Conservation (phyloP, 306 rosid species). For the Quercus agrifolia region DNA sequence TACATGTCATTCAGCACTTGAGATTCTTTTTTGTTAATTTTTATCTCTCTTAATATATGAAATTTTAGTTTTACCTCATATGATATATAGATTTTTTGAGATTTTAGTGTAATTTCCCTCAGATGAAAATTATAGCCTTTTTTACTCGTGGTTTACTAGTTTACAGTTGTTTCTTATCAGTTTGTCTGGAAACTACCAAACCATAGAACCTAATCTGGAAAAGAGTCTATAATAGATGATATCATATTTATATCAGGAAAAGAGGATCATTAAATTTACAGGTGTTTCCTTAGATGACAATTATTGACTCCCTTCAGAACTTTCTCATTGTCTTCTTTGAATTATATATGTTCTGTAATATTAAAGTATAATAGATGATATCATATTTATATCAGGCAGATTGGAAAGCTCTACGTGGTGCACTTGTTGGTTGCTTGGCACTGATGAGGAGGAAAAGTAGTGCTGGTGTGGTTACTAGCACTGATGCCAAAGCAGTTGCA, state of each 20-base stretch:
- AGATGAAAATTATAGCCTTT: background rate
- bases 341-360: background rate
- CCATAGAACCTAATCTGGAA: no score
- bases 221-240: no score
- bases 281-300: no score
- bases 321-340: background rate
- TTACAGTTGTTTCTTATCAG: background rate
- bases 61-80: background rate
- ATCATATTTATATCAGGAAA: no score
- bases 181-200: background rate
- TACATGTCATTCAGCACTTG: background rate
- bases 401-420: slow-evolving; percentile 96
- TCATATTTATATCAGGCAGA: slow-evolving; percentile 68
- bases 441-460: slow-evolving; percentile 62
- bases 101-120: background rate
- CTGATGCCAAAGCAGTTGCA: slow-evolving; percentile 74
- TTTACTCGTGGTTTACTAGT: background rate
- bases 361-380: slow-evolving; percentile 9
- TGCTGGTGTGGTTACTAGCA: slow-evolving; percentile 51
- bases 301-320: background rate
- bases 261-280: no score
- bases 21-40: background rate
- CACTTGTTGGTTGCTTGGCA: slow-evolving; percentile 93
- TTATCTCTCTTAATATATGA: background rate
- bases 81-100: background rate